Base-by-base conservation (phyloP, 2,329 filamentous ascomycete species). In the Aspergillus ibericus region DNA sequence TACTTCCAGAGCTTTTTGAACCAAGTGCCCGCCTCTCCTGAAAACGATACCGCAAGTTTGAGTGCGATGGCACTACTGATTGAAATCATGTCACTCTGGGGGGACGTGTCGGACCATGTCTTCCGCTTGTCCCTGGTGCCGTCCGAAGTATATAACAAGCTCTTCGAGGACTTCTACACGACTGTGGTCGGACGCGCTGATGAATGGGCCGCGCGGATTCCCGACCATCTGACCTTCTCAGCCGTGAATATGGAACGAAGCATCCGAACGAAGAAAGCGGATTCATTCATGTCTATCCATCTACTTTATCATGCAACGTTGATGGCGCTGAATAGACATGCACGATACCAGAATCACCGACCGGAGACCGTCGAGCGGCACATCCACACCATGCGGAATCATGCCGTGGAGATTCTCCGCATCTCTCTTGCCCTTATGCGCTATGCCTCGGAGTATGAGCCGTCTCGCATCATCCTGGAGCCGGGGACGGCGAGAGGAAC, bases 311-410 rank as follows among this genome's bases (percentile, higher is more conserved):
- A 88, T 68, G 82, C 85, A 48, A 81, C 85, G 0, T 74, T 85
- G 66, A 83, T 90, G 73, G 86, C 86, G 63, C 77, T 90, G 29
- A 87, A 88, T 65, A 83, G 89, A 38, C 83, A 88, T 66, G 80
- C 81, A 12, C 78, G 80, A 9, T 74, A 77, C 59, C 71, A 73
- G 10, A 74, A 72, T 34, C 71, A 84, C 3, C 74, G 76, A 3
- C 63, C 73, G 0, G 75, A 80, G 2, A 68, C 75, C 29, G 70
- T 82, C 12, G 65, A 71, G 2, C 77, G 80, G 22, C 80, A 84
- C 60, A 75, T 84, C 5, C 75, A 77, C 38, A 72, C 77, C 13
- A 81, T 83, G 25, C 76, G 79, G 40, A 77, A 82, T 15, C 82
- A 87, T 61, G 83, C 85, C 0, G 77, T 77, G 13, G 75, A 79